Conservation (phyloP, 345 rosid species). For the Carallia pectinifolia region DNA sequence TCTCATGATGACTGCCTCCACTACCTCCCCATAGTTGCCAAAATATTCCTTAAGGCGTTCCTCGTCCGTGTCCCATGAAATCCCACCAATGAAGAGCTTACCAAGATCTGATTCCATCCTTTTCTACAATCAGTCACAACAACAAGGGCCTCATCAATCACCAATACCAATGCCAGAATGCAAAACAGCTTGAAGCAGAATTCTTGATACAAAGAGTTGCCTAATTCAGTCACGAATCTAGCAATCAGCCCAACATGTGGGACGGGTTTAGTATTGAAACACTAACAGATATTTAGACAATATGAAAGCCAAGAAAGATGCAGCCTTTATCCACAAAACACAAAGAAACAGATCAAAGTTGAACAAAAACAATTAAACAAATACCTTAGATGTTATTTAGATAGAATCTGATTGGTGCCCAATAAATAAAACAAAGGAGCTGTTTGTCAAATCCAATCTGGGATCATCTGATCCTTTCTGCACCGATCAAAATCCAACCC, state of each 20-base stretch:
- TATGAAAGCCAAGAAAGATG: constrained; percentile 4
- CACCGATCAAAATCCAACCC: constrained; percentile 39
- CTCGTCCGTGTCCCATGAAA: constrained; percentile 98
- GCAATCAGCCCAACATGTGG: too few species aligned
- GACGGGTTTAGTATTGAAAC: too few species aligned
- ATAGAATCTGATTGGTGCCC: constrained; percentile 58
- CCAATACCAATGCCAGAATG: constrained; percentile 14
- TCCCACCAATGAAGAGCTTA: constrained; percentile 96
- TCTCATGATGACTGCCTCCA: constrained; percentile 93
- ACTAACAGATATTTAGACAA: not conserved
- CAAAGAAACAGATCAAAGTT: constrained; percentile 32
- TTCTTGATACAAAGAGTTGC: constrained; percentile 12
- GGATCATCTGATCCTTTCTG: constrained; percentile 54
- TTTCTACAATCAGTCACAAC: constrained; percentile 40
- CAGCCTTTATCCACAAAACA: not conserved
- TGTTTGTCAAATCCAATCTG: constrained; percentile 51
- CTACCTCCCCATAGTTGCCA: constrained; percentile 76
- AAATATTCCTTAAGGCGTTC: constrained; percentile 83
- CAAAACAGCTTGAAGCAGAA: constrained; percentile 17
- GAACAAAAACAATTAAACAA: constrained; percentile 28
- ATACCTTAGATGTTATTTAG: constrained; percentile 43
- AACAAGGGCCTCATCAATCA: constrained; percentile 34
- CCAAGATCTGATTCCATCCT: constrained; percentile 98
- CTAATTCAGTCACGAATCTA: constrained; percentile 20
- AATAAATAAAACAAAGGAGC: constrained; percentile 44